phyloP scores from a whole-genome alignment of 2,329 filamentous ascomycete genomes.

The Talaromyces sp. region DNA sequence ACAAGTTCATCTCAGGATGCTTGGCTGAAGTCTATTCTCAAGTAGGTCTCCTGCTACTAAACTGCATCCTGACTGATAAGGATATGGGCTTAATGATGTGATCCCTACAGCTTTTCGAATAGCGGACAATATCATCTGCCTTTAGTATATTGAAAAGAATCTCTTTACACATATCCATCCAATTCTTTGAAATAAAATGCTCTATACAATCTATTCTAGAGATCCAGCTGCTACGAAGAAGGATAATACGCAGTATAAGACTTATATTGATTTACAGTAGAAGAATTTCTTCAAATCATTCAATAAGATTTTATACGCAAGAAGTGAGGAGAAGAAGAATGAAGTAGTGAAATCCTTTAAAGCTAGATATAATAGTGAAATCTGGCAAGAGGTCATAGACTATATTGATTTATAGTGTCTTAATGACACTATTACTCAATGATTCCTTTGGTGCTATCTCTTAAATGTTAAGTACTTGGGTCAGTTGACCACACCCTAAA shows the following conservation, averaged over 20 bases:
- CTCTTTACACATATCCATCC: background rate
- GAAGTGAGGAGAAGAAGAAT: background rate
- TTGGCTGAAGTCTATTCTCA: background rate
- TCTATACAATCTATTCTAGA: background rate
- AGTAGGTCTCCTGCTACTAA: background rate
- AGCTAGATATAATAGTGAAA: constrained; percentile 1
- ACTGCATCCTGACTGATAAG: background rate
- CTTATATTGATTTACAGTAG: background rate
- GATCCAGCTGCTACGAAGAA: background rate
- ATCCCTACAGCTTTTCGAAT: background rate
- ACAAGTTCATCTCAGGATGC: background rate
- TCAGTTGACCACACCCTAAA: background rate
- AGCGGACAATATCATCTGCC: background rate
- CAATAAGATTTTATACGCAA: too few species aligned
- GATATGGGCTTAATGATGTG: background rate
- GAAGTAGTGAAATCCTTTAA: constrained; percentile 3
- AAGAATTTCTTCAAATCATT: background rate
- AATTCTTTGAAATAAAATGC: background rate
- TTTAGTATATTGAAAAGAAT: background rate
- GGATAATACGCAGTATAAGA: background rate
- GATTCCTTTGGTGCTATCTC: background rate
- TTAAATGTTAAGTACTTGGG: background rate
- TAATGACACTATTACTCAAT: background rate
- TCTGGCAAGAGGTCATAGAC: background rate
- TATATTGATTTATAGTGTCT: background rate